Conservation (phyloP, 1,139 yeast species). For the Citeromyces hawaiiensis region DNA sequence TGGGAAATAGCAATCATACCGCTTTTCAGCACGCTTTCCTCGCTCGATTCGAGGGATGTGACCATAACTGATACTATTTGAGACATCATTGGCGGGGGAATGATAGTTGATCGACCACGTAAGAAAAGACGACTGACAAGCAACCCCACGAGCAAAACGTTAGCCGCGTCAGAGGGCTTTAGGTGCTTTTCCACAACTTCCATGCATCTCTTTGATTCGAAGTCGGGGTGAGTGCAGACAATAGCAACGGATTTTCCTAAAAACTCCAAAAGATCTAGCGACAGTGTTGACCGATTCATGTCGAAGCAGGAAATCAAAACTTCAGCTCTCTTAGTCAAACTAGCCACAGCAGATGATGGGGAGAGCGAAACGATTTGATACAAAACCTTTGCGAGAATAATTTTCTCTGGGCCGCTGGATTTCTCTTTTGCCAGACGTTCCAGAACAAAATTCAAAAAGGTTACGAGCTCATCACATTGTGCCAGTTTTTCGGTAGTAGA, state of each 20-base stretch:
- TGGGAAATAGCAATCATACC: slow-evolving; percentile 39
- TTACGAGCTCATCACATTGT: slow-evolving; percentile 4
- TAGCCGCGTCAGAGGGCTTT: background rate
- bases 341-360: slow-evolving; percentile 18
- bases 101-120: slow-evolving; percentile 19
- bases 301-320: background rate
- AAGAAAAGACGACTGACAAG: slow-evolving; percentile 37
- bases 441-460: slow-evolving; percentile 9
- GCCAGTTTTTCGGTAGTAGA: slow-evolving; percentile 5
- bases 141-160: slow-evolving; percentile 20
- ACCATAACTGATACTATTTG: slow-evolving; percentile 10
- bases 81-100: slow-evolving; percentile 11
- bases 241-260: background rate
- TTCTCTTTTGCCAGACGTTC: slow-evolving; percentile 8
- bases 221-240: background rate
- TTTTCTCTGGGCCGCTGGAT: slow-evolving; percentile 4
- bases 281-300: background rate
- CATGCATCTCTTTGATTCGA: background rate
- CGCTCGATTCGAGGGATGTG: slow-evolving; percentile 9
- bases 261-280: background rate
- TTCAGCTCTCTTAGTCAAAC: slow-evolving; percentile 7
- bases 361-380: slow-evolving; percentile 23
- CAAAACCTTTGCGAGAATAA: slow-evolving; percentile 14
- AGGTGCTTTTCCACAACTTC: background rate
- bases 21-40: slow-evolving; percentile 14